A percentile compares a stretch with the other conserved stretches of the same genome.
phyloP scores from a whole-genome alignment of 805 yeast genomes.

The Wickerhamiella spandovensis region DNA sequence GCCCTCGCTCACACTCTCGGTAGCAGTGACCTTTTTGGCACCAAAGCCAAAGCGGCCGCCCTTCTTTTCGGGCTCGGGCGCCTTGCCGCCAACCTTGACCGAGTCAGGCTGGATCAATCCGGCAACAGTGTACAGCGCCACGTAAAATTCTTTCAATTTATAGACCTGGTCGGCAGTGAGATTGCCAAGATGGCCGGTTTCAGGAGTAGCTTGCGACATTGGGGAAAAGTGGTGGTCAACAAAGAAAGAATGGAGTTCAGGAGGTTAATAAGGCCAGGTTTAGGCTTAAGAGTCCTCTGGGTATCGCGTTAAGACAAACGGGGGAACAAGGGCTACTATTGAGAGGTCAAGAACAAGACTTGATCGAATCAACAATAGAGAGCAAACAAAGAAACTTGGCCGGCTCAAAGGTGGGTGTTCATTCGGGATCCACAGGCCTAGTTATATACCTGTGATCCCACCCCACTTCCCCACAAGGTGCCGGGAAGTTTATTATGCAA shows the following conservation, averaged over 20 bases:
- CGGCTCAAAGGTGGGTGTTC: neutral
- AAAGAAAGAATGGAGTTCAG: neutral
- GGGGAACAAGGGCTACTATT: neutral
- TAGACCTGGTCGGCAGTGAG: constrained; percentile 27
- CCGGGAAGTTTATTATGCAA: neutral
- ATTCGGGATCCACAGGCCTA: neutral
- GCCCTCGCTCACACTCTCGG: constrained; percentile 14
- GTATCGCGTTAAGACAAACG: neutral
- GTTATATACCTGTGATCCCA: neutral
- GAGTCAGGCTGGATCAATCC: constrained; percentile 20
- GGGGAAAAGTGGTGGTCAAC: neutral
- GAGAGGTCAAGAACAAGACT: neutral
- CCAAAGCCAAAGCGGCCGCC: constrained; percentile 22
- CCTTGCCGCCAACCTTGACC: constrained; percentile 16
- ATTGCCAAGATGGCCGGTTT: constrained; percentile 26
- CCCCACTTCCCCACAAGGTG: neutral
- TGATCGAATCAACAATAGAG: neutral
- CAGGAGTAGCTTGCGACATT: neutral
- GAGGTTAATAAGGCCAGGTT: neutral
- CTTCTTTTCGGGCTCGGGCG: constrained; percentile 17
- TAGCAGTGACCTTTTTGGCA: constrained; percentile 8
- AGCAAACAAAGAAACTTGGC: neutral
- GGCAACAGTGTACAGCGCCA: constrained; percentile 16
- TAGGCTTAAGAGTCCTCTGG: neutral
- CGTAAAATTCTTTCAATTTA: constrained; percentile 29